These are phyloP conservation scores for Neonectria hederae DNA, from an alignment of 2,329 filamentous ascomycete species.

Conservation along the genomic window DNA sequence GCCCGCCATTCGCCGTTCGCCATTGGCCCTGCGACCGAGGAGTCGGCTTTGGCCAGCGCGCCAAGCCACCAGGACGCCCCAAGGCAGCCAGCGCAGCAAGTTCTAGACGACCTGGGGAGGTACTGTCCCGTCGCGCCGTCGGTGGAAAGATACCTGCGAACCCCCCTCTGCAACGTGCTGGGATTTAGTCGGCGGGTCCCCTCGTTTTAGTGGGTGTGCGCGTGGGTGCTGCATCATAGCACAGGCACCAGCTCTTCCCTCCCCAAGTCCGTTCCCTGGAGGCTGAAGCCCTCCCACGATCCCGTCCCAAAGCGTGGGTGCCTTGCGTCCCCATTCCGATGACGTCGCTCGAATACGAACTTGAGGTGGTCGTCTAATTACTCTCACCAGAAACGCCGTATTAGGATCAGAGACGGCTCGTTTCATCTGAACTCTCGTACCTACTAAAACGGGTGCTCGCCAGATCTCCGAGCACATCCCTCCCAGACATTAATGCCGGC, in stretches of 20 bases:
- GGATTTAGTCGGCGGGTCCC: not conserved
- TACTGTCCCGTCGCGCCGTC: not conserved
- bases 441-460: not conserved
- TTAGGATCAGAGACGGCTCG: not conserved
- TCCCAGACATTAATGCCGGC: not conserved
- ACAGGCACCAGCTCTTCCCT: constrained; percentile 13
- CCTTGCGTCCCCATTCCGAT: not conserved
- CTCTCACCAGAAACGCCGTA: not conserved
- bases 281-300: not conserved
- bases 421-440: not conserved
- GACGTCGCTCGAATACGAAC: not conserved
- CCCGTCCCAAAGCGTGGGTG: not conserved
- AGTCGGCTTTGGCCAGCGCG: constrained; percentile 20
- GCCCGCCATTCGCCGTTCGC: too few species aligned
- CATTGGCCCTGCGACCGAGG: constrained; percentile 13
- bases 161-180: not conserved
- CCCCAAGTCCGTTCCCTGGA: not conserved
- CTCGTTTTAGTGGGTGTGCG: constrained; percentile 13
- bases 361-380: not conserved
- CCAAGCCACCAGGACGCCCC: constrained; percentile 1
- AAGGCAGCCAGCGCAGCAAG: not conserved
- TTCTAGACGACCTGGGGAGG: not conserved
- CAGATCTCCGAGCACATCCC: not conserved
- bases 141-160: not conserved
- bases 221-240: constrained; percentile 1